Conservation (phyloP, 352 stramenopile genomes). For the Phytopythium boreale region DNA sequence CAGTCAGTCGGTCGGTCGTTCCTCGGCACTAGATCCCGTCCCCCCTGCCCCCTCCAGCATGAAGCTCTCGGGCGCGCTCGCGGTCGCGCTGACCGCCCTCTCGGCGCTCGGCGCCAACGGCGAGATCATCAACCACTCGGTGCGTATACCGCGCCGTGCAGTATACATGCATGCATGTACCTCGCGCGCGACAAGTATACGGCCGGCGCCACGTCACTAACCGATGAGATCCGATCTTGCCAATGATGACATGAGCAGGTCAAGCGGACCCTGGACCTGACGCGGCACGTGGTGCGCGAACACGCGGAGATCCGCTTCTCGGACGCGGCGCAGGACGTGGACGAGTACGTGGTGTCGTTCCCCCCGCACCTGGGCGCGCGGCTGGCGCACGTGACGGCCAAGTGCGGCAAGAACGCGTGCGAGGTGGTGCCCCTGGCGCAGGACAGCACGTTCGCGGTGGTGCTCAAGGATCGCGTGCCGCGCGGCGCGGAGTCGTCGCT, state of each 20-base stretch:
- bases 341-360: conserved; percentile 65
- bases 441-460: conserved; percentile 54
- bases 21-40: neutral
- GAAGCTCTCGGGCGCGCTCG: conserved; percentile 11
- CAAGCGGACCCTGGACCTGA: conserved; percentile 80
- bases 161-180: neutral
- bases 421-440: conserved; percentile 51
- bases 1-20: no score
- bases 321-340: conserved; percentile 49
- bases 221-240: no score
- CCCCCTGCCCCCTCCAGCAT: neutral
- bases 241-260: conserved; percentile 23
- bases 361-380: conserved; percentile 46
- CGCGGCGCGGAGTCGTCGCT: conserved; percentile 50
- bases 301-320: conserved; percentile 72
- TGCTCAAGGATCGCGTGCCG: conserved; percentile 57
- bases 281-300: conserved; percentile 77
- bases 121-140: conserved; percentile 73
- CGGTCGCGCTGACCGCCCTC: neutral
- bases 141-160: no score
- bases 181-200: neutral
- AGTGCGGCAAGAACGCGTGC: conserved; percentile 69
- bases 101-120: conserved; percentile 30
- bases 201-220: conserved; percentile 5
- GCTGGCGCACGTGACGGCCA: conserved; percentile 60